phyloP scores from a whole-genome alignment of 805 yeast species.

The Kuraishia hungarica region DNA sequence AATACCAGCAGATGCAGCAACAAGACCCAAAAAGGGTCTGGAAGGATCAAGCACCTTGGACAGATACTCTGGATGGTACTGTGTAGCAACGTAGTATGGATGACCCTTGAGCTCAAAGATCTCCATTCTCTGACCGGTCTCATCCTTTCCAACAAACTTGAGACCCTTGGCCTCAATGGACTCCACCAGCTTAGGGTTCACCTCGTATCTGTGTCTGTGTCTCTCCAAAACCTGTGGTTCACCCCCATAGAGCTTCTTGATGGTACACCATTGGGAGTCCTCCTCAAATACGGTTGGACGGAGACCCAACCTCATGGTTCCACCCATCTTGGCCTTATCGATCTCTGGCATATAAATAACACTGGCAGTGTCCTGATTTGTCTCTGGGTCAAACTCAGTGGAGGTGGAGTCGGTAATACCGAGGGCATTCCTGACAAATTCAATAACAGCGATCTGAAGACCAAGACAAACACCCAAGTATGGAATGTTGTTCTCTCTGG shows the following conservation, averaged over 20 bases:
- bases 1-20: conserved; percentile 88
- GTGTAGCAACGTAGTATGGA: conserved; percentile 90
- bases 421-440: conserved; percentile 74
- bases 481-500: conserved; percentile 92
- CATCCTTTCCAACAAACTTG: conserved; percentile 90
- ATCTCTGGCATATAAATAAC: conserved; percentile 99
- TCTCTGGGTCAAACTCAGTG: conserved; percentile 67
- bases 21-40: conserved; percentile 89
- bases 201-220: conserved; percentile 98
- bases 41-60: conserved; percentile 97
- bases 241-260: conserved; percentile 75
- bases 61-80: conserved; percentile 96
- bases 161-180: conserved; percentile 73
- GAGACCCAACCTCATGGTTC: conserved; percentile 97
- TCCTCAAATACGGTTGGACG: conserved; percentile 79
- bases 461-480: conserved; percentile 97
- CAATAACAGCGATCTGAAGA: conserved; percentile 94
- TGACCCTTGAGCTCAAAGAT: conserved; percentile 79
- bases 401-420: conserved; percentile 66
- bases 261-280: conserved; percentile 55
- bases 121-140: conserved; percentile 87
- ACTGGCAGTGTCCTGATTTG: conserved; percentile 56
- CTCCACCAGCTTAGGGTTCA: conserved; percentile 75
- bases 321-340: conserved; percentile 92
- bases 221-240: conserved; percentile 71